A percentile compares a stretch with the other conserved stretches of the same genome.
These are phyloP conservation scores for Psidium friedrichsthalianum DNA, from an alignment of 345 rosid genomes.

Conservation along the genomic window DNA sequence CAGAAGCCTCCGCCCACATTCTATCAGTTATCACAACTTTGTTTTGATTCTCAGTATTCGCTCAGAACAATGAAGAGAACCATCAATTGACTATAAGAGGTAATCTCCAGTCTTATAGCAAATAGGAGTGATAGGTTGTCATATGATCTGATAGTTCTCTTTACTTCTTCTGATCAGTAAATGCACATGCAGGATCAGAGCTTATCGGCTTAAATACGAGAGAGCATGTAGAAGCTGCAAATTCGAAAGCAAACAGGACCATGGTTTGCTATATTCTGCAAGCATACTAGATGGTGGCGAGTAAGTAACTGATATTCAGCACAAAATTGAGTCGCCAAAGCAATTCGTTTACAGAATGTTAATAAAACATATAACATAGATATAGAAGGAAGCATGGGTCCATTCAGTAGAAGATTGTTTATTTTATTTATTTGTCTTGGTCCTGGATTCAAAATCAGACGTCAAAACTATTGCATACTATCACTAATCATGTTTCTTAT, in stretches of 20 bases:
- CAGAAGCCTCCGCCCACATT: conserved; percentile 47
- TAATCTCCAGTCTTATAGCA: neutral
- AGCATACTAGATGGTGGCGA: neutral
- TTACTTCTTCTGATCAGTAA: neutral
- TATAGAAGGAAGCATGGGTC: neutral
- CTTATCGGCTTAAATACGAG: neutral
- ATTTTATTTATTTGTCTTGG: neutral
- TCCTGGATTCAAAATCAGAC: neutral
- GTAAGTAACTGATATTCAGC: neutral
- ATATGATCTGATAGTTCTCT: neutral
- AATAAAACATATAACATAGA: neutral
- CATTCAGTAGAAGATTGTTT: neutral
- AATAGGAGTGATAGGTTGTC: neutral
- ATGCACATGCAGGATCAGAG: neutral
- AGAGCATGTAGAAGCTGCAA: neutral
- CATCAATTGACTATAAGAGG: neutral
- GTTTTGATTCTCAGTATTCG: conserved; percentile 41
- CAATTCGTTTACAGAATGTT: neutral
- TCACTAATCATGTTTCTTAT: neutral
- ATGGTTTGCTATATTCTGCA: neutral
- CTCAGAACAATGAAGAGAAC: conserved; percentile 7
- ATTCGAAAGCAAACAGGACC: neutral
- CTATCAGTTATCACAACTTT: conserved; percentile 49
- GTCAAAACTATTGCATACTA: neutral
- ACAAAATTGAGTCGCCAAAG: neutral